Percentiles rank a stretch among this genome's conserved stretches.
These are phyloP conservation scores for Camelina sativa DNA, from an alignment of 345 rosid species.

Conservation along the genomic window DNA sequence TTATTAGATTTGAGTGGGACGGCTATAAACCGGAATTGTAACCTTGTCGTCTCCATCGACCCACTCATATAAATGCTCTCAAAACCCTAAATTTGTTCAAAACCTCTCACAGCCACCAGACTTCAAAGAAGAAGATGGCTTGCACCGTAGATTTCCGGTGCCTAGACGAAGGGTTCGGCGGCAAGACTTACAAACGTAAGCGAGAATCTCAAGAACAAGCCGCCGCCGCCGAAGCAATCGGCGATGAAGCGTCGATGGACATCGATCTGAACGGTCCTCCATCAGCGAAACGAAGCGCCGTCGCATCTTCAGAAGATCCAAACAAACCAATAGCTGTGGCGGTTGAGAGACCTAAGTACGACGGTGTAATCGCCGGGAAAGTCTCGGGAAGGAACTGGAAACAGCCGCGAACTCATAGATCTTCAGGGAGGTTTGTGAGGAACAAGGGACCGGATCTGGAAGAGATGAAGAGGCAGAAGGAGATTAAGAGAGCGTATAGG, in stretches of 20 bases:
- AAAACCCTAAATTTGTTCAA: constrained; percentile 25
- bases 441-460: constrained; percentile 56
- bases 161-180: constrained; percentile 96
- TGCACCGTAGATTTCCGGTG: constrained; percentile 84
- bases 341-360: constrained; percentile 70
- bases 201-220: constrained; percentile 49
- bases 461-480: constrained; percentile 72
- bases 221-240: constrained; percentile 30
- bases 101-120: constrained; percentile 18
- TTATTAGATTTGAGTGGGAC: not conserved
- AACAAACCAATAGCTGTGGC: constrained; percentile 57
- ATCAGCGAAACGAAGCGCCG: constrained; percentile 75
- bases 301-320: constrained; percentile 69
- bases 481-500: constrained; percentile 75
- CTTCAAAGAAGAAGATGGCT: constrained; percentile 54
- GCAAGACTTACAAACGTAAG: constrained; percentile 87
- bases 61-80: constrained; percentile 12
- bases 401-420: constrained; percentile 63
- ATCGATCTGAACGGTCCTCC: constrained; percentile 53
- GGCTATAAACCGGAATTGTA: constrained; percentile 11
- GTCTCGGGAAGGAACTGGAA: constrained; percentile 92
- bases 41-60: not conserved
- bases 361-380: constrained; percentile 92
- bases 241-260: constrained; percentile 61
- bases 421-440: constrained; percentile 76